phyloP scores from a whole-genome alignment of 352 stramenopile genomes.

The Pythium phragmiticola region DNA sequence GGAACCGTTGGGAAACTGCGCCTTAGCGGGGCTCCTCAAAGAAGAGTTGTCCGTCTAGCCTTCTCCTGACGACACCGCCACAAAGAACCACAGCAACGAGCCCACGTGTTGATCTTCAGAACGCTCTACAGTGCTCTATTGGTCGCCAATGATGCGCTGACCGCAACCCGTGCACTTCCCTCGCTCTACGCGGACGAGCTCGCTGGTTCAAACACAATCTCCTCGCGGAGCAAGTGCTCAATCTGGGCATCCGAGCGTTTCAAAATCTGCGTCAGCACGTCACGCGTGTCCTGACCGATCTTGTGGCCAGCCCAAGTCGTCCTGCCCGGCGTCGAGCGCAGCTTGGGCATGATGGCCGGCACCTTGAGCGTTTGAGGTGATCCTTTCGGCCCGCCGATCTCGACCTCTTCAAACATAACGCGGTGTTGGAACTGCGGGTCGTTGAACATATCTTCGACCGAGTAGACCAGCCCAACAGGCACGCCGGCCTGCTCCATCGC shows the following conservation, averaged over 20 bases:
- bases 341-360: conserved; percentile 76
- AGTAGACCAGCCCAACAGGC: conserved; percentile 76
- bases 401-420: conserved; percentile 72
- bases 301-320: conserved; percentile 67
- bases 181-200: neutral
- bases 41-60: too few species aligned
- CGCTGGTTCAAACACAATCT: conserved; percentile 67
- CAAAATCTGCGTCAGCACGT: conserved; percentile 58
- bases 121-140: neutral
- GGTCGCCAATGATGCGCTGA: neutral
- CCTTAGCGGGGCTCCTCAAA: too few species aligned
- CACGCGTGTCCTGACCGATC: conserved; percentile 68
- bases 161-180: neutral
- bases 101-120: neutral
- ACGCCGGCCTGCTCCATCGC: conserved; percentile 59
- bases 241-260: conserved; percentile 53
- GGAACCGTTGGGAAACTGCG: too few species aligned
- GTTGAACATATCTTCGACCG: conserved; percentile 74
- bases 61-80: too few species aligned
- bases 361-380: conserved; percentile 42
- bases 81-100: too few species aligned
- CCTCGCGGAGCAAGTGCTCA: conserved; percentile 47
- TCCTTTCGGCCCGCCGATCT: conserved; percentile 33
- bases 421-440: conserved; percentile 75
- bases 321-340: conserved; percentile 53